Evolutionary conservation across 805 yeast genomes (phyloP), one percentile per base, ranked within the genome.

Genomic region (Kluyveromyces starmeri): DNA sequence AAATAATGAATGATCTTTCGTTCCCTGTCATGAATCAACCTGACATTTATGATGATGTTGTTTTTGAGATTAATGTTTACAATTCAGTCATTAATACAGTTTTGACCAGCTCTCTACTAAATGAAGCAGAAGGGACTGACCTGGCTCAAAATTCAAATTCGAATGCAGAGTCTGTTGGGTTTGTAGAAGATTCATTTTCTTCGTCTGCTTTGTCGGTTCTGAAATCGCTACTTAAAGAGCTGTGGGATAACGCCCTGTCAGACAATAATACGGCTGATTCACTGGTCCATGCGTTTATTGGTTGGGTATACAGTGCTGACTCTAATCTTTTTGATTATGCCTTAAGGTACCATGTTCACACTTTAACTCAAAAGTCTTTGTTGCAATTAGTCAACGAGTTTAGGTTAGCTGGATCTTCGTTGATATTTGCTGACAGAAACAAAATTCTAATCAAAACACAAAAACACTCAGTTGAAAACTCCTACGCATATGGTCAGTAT

Each of bases 211-310:
- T 92, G 41, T 56, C 66, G 7, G 80, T 80, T 2, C 64, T 92
- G 37, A 71, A 94, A 50, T 55, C 68, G 6, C 63, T 92, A 70
- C 81, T 92, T 9, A 84, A 81, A 48, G 75, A 69, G 20, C 85
- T 96, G 96, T 89, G 96, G 95, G 94, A 85, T 48, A 81, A 77
- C 49, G 96, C 96, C 0, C 59, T 83, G 36, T 63, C 65, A 14
- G 74, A 73, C 36, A 72, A 80, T 45, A 45, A 64, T 7, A 75
- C 78, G 39, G 95, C 96, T 0, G 96, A 88, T 54, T 65, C 83
- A 1, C 71, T 88, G 71, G 79, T 86, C 41, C 83, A 83, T 47
- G 70, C 76, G 18, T 76, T 89, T 53, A 81, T 83, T 2, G 66
- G 78, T 3, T 89, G 98, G 98, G 83, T 86, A 16, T 84, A 83